These are phyloP conservation scores for Maudiozyma humilis DNA, from an alignment of 1,139 yeast species.

Conservation along the genomic window DNA sequence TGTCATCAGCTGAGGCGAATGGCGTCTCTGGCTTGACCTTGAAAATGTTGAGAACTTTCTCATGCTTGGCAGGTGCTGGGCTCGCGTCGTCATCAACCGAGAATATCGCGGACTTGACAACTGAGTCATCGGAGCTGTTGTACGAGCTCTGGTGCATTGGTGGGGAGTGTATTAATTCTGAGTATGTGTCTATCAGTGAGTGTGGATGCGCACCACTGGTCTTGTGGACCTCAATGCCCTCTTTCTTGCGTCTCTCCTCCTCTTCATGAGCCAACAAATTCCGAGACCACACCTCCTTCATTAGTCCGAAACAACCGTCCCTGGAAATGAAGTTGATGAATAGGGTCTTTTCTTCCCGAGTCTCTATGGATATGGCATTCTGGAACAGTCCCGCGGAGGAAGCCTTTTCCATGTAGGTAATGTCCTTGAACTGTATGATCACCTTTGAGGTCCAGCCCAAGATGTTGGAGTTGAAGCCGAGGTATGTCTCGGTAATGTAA, in stretches of 20 bases:
- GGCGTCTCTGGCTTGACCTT: constrained; percentile 32
- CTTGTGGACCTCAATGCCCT: not conserved
- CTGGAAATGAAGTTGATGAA: constrained; percentile 90
- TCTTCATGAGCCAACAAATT: constrained; percentile 15
- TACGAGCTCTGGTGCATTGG: not conserved
- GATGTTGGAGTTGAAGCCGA: constrained; percentile 87
- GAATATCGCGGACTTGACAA: not conserved
- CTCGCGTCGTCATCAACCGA: constrained; percentile 3
- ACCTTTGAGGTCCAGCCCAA: constrained; percentile 88
- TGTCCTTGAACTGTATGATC: constrained; percentile 63
- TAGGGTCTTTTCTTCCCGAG: constrained; percentile 51
- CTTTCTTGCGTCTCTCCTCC: constrained; percentile 20
- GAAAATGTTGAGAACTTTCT: constrained; percentile 4
- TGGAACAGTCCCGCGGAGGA: constrained; percentile 88
- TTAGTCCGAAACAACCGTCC: constrained; percentile 66
- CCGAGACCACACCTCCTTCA: constrained; percentile 51
- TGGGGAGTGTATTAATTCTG: constrained; percentile 3
- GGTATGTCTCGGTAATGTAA: constrained; percentile 68
- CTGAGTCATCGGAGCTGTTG: constrained; percentile 2
- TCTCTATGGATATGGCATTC: constrained; percentile 75
- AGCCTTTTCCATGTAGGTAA: constrained; percentile 68
- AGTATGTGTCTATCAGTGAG: constrained; percentile 6
- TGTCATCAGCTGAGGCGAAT: constrained; percentile 12
- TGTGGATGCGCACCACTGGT: not conserved
- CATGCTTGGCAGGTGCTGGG: not conserved